Conservation (phyloP, 169 alveolate genomes). For the Neospora caninum region DNA sequence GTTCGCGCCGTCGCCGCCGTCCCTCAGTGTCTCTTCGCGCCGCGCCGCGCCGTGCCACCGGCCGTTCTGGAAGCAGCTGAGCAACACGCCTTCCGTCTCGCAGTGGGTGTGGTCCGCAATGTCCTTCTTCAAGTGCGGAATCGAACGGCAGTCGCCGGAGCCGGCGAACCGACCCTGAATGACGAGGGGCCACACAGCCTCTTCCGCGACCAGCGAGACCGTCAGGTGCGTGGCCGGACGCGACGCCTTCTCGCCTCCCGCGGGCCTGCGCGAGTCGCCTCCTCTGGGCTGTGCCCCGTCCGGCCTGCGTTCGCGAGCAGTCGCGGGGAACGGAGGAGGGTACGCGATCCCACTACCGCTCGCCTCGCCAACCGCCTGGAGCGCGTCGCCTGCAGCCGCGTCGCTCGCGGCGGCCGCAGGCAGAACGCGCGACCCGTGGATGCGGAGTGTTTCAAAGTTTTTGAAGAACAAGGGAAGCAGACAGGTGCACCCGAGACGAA, state of each 20-base stretch:
- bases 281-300: neutral
- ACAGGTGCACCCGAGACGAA: slow-evolving; percentile 39
- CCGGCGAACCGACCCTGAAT: slow-evolving; percentile 24
- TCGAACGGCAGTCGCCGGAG: neutral
- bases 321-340: neutral
- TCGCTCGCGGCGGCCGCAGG: neutral
- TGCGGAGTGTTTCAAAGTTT: slow-evolving; percentile 39
- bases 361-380: neutral
- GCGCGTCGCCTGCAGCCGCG: slow-evolving; percentile 31
- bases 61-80: slow-evolving; percentile 31
- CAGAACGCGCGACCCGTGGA: slow-evolving; percentile 9
- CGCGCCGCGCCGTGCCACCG: slow-evolving; percentile 40
- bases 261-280: no score
- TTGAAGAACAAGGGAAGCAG: slow-evolving; percentile 39
- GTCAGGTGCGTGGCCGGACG: neutral
- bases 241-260: no score
- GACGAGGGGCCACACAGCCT: slow-evolving; percentile 30
- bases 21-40: slow-evolving; percentile 27
- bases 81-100: slow-evolving; percentile 18
- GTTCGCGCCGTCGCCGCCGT: slow-evolving; percentile 21
- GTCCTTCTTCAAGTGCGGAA: slow-evolving; percentile 15
- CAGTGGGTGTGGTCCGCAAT: neutral
- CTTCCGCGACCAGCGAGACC: slow-evolving; percentile 25
- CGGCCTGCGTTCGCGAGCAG: neutral
- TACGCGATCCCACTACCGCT: neutral